A percentile compares a stretch with the other conserved stretches of the same genome.
These are phyloP conservation scores for Pinus albicaulis DNA, from an alignment of 75 land plant genomes.

Conservation along the genomic window DNA sequence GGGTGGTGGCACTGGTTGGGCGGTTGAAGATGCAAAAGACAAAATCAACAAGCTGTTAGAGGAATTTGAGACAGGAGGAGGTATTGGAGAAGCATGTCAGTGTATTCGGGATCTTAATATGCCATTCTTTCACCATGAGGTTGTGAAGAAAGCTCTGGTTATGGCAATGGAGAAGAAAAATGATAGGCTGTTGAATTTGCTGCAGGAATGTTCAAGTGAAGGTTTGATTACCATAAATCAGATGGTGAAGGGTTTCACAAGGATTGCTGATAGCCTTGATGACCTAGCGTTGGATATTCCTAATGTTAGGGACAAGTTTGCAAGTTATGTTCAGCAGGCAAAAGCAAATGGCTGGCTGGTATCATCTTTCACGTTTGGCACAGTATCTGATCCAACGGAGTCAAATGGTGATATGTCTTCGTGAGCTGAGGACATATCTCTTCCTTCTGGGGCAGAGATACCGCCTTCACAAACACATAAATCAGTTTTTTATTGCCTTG, in stretches of 20 bases:
- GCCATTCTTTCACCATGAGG: conserved; percentile 98
- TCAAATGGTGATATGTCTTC: no score
- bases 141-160: conserved; percentile 86
- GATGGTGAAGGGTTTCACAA: conserved; percentile 82
- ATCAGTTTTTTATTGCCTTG: no score
- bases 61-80: conserved; percentile 89
- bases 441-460: no score
- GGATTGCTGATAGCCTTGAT: conserved; percentile 71
- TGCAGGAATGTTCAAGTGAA: conserved; percentile 78
- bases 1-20: conserved; percentile 97
- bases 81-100: conserved; percentile 76
- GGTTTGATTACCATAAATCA: conserved; percentile 90
- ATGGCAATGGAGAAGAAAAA: conserved; percentile 99
- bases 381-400: no score
- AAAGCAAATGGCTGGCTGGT: conserved; percentile 71
- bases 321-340: conserved; percentile 59
- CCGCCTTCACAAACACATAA: no score
- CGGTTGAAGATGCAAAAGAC: conserved; percentile 96
- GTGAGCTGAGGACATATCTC: no score
- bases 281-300: conserved; percentile 91
- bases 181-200: conserved; percentile 57
- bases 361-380: conserved; percentile 23
- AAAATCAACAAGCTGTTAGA: conserved; percentile 88
- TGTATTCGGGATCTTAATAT: conserved; percentile 90
- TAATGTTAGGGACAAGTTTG: conserved; percentile 70